These are phyloP conservation scores for Syzygium jambos DNA, from an alignment of 345 rosid species.

Conservation along the genomic window DNA sequence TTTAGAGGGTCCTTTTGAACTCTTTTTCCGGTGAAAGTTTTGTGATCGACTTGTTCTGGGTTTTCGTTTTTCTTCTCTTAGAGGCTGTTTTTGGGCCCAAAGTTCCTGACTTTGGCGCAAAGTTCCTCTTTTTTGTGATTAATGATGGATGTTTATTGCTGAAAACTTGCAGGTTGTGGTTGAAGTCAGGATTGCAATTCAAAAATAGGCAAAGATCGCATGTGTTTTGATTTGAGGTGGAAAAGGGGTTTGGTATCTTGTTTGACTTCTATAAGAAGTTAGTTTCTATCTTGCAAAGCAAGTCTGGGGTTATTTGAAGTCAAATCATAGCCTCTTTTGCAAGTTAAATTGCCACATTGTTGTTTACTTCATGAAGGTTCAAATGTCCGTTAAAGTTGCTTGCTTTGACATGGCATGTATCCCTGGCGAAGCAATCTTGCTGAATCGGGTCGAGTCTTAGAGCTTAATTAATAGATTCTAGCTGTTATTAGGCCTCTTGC, in stretches of 20 bases:
- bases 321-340: not conserved
- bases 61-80: not conserved
- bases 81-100: not conserved
- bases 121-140: not conserved
- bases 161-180: not conserved
- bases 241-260: not conserved
- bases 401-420: slow-evolving; percentile 6
- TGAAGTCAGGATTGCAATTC: slow-evolving; percentile 4
- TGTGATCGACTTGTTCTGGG: not conserved
- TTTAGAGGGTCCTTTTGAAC: not conserved
- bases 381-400: not conserved
- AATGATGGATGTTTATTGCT: not conserved
- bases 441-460: slow-evolving; percentile 1
- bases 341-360: slow-evolving; percentile 9
- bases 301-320: slow-evolving; percentile 5
- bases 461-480: not conserved
- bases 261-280: not conserved
- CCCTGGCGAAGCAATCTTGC: slow-evolving; percentile 3
- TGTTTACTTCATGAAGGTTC: slow-evolving; percentile 10
- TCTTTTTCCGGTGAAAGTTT: not conserved
- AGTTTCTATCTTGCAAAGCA: not conserved
- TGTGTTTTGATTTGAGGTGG: not conserved
- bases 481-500: not conserved
- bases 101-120: not conserved
- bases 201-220: not conserved